Conservation (phyloP, 2,329 filamentous ascomycete genomes). For the Aspergillus sp. region DNA sequence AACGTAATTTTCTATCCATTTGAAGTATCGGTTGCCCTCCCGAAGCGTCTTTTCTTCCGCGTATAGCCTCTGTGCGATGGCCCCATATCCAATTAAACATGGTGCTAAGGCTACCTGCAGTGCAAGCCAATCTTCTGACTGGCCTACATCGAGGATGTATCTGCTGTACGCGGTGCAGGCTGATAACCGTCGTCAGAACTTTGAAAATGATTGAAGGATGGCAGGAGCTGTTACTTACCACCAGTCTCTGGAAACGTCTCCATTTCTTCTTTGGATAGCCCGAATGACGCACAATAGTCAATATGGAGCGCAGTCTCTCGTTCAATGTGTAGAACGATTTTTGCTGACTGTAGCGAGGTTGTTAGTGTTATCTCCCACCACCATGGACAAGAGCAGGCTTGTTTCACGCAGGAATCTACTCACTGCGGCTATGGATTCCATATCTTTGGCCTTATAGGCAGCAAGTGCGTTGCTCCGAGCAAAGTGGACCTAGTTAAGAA, state of each 20-base stretch:
- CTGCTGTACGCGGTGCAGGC: slow-evolving; percentile 81
- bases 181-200: slow-evolving; percentile 7
- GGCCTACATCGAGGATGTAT: slow-evolving; percentile 85
- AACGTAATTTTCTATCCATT: slow-evolving; percentile 88
- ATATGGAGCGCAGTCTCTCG: slow-evolving; percentile 80
- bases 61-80: slow-evolving; percentile 71
- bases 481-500: slow-evolving; percentile 68
- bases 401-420: slow-evolving; percentile 22
- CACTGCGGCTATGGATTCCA: slow-evolving; percentile 71
- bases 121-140: slow-evolving; percentile 83
- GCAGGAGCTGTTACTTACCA: slow-evolving; percentile 49
- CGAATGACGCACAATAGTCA: slow-evolving; percentile 78
- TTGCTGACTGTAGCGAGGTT: slow-evolving; percentile 52
- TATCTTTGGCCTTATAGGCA: slow-evolving; percentile 76
- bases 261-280: slow-evolving; percentile 71
- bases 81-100: slow-evolving; percentile 85
- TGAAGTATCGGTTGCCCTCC: slow-evolving; percentile 75
- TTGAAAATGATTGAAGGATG: not conserved
- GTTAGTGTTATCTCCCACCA: not conserved
- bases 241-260: slow-evolving; percentile 71
- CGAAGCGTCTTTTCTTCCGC: slow-evolving; percentile 60
- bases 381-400: not conserved
- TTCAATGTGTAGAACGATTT: slow-evolving; percentile 74
- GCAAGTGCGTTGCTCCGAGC: slow-evolving; percentile 81
- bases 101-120: slow-evolving; percentile 82